Base-by-base conservation (phyloP, 305 asterid species). In the Plantago rigida region DNA sequence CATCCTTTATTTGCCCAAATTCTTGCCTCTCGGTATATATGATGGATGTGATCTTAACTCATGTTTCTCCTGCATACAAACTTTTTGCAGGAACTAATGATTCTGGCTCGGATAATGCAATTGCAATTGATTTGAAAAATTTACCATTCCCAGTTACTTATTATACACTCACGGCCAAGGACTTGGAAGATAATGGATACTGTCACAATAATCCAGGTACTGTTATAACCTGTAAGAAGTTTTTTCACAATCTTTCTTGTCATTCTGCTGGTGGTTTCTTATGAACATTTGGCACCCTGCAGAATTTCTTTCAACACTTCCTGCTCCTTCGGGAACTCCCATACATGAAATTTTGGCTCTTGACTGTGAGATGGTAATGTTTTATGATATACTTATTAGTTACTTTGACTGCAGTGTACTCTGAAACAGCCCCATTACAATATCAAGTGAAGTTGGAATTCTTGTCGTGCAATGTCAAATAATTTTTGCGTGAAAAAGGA, bases 291-390 rank as follows among this genome's bases (percentile, higher is more conserved):
- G 65, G 51, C 55, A 50, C 46, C 57, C 71, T 81, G 82, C 84
- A 91, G 98, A 82, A 17, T 87, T 87, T 78, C 66, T 74, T 57
- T 71, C 86, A 48, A 87, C 93, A 5, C 78, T 75, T 57, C 88
- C 96, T 51, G 82, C 94, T 75, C 84, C 96, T 65, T 73, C 81
- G 44, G 96, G 84, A 68, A 78, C 73, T 57, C 84, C 86, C 11
- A 74, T 72, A 41, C 78, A 80, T 69, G 84, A 75, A 64, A 78
- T 87, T 73, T 74, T 91, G 83, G 90, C 95, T 13, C 84, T 91
- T 14, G 98, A 91, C 66, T 91, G 98, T 63, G 98, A 91, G 77
- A 91, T 91, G 98, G 98, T 86, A 82, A 26, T 75, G 63, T 63
- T 56, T 59, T 13, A 65, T 14, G 66, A 57, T 9, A 51, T 60